phyloP scores from a whole-genome alignment of 768 basidiomycete genomes.

The Pleurotus citrinopileatus region DNA sequence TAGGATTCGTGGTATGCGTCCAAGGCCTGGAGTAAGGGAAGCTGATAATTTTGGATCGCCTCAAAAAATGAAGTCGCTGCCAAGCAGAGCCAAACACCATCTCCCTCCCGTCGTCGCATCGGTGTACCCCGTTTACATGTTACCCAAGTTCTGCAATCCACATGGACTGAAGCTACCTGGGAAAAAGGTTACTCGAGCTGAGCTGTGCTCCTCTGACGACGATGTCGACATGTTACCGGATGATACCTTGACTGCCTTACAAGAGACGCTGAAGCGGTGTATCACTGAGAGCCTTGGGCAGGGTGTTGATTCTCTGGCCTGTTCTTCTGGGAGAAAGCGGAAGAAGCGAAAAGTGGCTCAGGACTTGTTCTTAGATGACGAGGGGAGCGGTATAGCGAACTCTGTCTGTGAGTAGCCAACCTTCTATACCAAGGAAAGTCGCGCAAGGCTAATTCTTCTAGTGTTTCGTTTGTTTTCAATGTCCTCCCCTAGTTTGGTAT shows the following conservation, averaged over 20 bases:
- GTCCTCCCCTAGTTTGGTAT: not conserved
- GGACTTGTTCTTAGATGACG: conserved; percentile 7
- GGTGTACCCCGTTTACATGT: not conserved
- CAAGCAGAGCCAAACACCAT: conserved; percentile 1
- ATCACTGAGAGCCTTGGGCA: not conserved
- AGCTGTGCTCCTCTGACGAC: not conserved
- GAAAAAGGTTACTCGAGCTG: not conserved
- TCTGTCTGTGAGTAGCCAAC: not conserved
- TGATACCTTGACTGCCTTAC: not conserved
- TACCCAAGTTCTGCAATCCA: conserved; percentile 6
- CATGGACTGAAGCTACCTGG: not conserved
- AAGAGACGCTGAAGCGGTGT: conserved; percentile 1
- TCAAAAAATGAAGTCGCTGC: no score
- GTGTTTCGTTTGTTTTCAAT: conserved; percentile 1
- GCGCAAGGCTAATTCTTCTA: not conserved
- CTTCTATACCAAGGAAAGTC: not conserved
- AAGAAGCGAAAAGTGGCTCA: not conserved
- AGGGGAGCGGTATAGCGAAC: not conserved
- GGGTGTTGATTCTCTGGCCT: not conserved
- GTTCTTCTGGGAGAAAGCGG: not conserved
- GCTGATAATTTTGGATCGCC: no score
- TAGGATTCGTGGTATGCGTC: no score
- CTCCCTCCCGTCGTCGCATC: not conserved
- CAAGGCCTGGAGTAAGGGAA: no score
- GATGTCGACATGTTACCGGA: not conserved